These are phyloP conservation scores for Fonsecaea pugnacius DNA, from an alignment of 2,329 filamentous ascomycete genomes.

Conservation along the genomic window DNA sequence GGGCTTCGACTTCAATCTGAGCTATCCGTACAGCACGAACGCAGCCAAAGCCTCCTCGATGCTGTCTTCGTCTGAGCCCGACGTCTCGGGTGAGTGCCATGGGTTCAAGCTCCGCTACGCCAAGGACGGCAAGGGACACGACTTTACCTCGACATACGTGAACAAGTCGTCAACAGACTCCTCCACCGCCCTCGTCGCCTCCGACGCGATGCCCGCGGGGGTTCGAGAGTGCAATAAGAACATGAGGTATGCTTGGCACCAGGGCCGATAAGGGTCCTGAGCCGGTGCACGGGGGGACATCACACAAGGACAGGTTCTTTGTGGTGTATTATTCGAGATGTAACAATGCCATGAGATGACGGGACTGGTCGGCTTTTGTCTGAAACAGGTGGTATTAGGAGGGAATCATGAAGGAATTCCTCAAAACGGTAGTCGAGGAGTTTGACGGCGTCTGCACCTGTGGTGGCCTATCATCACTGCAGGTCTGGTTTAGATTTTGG, in stretches of 20 bases:
- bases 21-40: slow-evolving; percentile 19
- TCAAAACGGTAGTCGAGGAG: too few species aligned
- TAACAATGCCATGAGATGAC: too few species aligned
- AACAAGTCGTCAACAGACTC: background rate
- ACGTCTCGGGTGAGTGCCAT: slow-evolving; percentile 3
- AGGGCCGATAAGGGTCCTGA: slow-evolving; percentile 14
- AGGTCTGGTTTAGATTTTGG: too few species aligned
- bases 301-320: background rate
- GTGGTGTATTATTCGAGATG: background rate
- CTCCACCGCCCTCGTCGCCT: background rate
- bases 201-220: background rate
- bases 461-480: too few species aligned
- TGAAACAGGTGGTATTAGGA: too few species aligned
- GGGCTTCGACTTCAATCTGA: slow-evolving; percentile 21
- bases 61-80: background rate
- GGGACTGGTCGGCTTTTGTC: too few species aligned
- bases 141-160: slow-evolving; percentile 12
- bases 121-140: slow-evolving; percentile 25
- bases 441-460: too few species aligned
- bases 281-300: background rate
- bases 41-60: background rate
- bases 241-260: slow-evolving; percentile 22
- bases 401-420: too few species aligned
- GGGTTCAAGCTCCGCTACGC: slow-evolving; percentile 24
- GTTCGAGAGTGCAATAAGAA: background rate